These are phyloP conservation scores for Penicillium sp. DNA, from an alignment of 2,329 filamentous ascomycete genomes.

Conservation along the genomic window DNA sequence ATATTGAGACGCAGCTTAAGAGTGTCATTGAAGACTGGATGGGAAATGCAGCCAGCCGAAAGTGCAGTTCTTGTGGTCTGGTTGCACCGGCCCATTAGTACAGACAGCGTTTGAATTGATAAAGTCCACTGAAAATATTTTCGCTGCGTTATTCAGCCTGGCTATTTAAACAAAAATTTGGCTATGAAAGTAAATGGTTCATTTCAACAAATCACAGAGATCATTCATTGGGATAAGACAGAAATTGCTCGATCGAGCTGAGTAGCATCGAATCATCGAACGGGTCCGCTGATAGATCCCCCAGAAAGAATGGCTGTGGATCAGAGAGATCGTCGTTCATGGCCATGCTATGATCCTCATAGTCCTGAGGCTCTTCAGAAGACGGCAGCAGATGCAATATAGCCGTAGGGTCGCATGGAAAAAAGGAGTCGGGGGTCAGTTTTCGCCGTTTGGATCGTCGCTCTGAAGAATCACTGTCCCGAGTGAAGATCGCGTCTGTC, in stretches of 20 bases:
- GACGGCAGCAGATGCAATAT: background rate
- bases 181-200: background rate
- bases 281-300: background rate
- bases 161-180: too few species aligned
- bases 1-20: constrained; percentile 17
- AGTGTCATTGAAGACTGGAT: constrained; percentile 17
- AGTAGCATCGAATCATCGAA: constrained; percentile 7
- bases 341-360: background rate
- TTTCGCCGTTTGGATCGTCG: constrained; percentile 2
- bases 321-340: background rate
- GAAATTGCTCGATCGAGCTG: constrained; percentile 2
- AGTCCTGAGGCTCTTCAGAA: background rate
- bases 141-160: too few species aligned
- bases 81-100: constrained; percentile 5
- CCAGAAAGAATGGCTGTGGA: background rate
- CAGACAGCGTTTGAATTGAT: background rate
- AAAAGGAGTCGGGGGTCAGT: background rate
- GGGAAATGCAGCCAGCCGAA: constrained; percentile 9
- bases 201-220: background rate
- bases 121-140: background rate
- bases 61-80: constrained; percentile 12
- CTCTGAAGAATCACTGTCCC: background rate
- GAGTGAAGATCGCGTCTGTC: background rate
- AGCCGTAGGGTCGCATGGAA: background rate
- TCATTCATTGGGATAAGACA: constrained; percentile 2